Evolutionary conservation across 306 rosid genomes (phyloP).

Genomic region (Rosa chinensis): DNA sequence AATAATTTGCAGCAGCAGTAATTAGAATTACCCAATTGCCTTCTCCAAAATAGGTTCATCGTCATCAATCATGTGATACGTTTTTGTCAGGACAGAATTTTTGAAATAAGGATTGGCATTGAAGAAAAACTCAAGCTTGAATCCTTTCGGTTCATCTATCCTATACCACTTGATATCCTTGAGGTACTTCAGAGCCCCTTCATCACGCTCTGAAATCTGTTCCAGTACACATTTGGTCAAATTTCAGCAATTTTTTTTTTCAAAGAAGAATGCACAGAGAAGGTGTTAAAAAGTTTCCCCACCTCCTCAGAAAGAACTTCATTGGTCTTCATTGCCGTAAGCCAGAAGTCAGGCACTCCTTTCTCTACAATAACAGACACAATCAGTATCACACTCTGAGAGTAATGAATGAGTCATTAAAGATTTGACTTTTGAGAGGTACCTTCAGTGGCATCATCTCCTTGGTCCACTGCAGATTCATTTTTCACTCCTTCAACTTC

Average conservation of each 20-base stretch:
- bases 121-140: constrained; percentile 76
- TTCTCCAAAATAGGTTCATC: constrained; percentile 79
- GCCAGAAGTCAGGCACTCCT: constrained; percentile 85
- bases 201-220: constrained; percentile 81
- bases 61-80: constrained; percentile 78
- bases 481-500: constrained; percentile 55
- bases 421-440: constrained; percentile 6
- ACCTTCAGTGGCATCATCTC: constrained; percentile 48
- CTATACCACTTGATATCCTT: constrained; percentile 76
- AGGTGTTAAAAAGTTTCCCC: constrained; percentile 7
- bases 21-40: constrained; percentile 65
- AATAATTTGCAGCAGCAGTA: constrained; percentile 6
- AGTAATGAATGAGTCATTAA: constrained; percentile 18
- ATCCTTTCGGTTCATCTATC: constrained; percentile 71
- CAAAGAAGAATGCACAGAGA: constrained; percentile 6
- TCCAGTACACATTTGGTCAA: constrained; percentile 11
- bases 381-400: constrained; percentile 24
- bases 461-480: constrained; percentile 37
- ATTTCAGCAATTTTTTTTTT: constrained; percentile 11
- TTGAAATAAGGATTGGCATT: constrained; percentile 69
- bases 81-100: constrained; percentile 66
- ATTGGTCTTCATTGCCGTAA: constrained; percentile 73
- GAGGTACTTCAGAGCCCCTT: constrained; percentile 72
- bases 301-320: constrained; percentile 82
- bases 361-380: constrained; percentile 49